A percentile compares a stretch with the other conserved stretches of the same genome.
Conservation (phyloP, 768 basidiomycete genomes). For the Dendrothele bispora region DNA sequence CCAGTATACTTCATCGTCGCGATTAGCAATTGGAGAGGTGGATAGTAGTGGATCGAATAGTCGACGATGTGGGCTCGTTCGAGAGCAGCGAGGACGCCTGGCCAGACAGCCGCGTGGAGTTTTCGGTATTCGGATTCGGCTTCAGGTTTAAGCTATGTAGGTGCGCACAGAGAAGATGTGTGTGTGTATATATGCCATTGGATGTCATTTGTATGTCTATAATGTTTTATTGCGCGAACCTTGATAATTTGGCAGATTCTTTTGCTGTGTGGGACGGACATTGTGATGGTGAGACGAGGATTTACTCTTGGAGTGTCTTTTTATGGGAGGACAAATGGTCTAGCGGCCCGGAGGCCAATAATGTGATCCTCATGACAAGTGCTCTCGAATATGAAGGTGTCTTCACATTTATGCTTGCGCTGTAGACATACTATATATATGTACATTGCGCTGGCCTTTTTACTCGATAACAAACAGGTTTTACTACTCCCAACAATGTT, state of each 20-base stretch:
- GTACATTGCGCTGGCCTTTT: too few relatives aligned
- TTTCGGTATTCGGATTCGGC: constrained; percentile 44
- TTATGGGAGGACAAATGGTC: too few relatives aligned
- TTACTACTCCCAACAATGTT: too few relatives aligned
- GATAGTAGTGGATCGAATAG: constrained; percentile 75
- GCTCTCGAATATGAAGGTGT: too few relatives aligned
- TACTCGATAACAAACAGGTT: too few relatives aligned
- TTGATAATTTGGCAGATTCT: constrained; percentile 76
- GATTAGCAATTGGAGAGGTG: constrained; percentile 63
- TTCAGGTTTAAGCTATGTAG: constrained; percentile 61
- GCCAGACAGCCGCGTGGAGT: constrained; percentile 10
- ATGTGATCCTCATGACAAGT: too few relatives aligned
- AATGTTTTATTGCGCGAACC: constrained; percentile 39
- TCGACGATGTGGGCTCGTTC: constrained; percentile 64
- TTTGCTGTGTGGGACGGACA: constrained; percentile 36
- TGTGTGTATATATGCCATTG: background rate
- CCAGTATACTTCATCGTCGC: constrained; percentile 81
- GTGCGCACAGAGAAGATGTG: background rate
- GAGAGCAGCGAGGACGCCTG: constrained; percentile 5
- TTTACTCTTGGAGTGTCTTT: too few relatives aligned
- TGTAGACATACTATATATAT: too few relatives aligned
- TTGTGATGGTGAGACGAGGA: too few relatives aligned
- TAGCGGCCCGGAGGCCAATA: too few relatives aligned
- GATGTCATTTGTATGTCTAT: background rate
- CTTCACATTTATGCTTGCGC: too few relatives aligned